Evolutionary conservation across 495 filamentous ascomycete genomes (phyloP).

Genomic region (Penicillium macrosclerotiorum): DNA sequence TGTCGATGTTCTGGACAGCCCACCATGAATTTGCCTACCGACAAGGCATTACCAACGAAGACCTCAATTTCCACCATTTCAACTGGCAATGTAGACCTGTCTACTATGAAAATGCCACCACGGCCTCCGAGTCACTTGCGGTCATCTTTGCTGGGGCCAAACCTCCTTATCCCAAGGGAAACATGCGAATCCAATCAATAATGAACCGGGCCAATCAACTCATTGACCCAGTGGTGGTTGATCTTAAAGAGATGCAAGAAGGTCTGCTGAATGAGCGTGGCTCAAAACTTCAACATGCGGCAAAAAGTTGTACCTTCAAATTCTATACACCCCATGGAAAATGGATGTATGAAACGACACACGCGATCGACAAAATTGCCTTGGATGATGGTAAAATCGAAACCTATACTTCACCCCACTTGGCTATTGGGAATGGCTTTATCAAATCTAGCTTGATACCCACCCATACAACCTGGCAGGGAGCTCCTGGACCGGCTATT

Average conservation of each 20-base stretch:
- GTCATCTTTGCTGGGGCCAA: constrained; percentile 23
- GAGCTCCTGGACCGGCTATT: background rate
- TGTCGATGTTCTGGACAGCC: too few relatives aligned
- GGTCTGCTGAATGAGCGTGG: constrained; percentile 1
- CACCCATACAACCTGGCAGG: background rate
- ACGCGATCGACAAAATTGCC: background rate
- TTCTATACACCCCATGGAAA: constrained; percentile 27
- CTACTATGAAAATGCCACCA: constrained; percentile 20
- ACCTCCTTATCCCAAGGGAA: background rate
- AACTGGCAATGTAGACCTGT: constrained; percentile 29
- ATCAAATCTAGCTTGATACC: background rate
- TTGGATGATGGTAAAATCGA: constrained; percentile 3
- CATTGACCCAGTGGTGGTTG: constrained; percentile 30
- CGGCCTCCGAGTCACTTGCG: constrained; percentile 31
- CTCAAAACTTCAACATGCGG: constrained; percentile 13
- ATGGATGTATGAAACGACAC: constrained; percentile 15
- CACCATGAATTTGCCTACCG: too few relatives aligned
- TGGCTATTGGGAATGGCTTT: constrained; percentile 22
- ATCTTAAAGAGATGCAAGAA: background rate
- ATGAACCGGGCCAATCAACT: constrained; percentile 13
- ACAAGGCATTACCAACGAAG: too few relatives aligned
- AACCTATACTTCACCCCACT: background rate
- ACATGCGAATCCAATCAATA: constrained; percentile 10
- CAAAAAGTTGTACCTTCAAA: constrained; percentile 18
- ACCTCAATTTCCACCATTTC: constrained; percentile 31